Base-by-base conservation (phyloP, 129 eudicot genomes). In the Chrysanthemum seticuspe region DNA sequence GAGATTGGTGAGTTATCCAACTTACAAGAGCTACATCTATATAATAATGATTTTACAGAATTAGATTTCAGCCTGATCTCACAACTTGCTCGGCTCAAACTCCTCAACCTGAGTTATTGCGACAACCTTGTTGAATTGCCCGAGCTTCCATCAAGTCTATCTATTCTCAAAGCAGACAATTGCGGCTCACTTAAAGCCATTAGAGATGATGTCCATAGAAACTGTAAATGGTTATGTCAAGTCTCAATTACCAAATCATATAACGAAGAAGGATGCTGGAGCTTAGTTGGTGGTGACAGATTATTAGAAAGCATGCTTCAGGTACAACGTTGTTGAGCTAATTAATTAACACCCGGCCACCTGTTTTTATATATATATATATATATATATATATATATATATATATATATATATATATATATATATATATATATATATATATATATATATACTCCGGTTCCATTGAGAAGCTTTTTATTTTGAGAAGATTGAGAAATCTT, bases 1-100 rank as follows among this genome's bases (percentile, higher is more conserved):
- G 55, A 50, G 12, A 50, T 50, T 50, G 10, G 60, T 54, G 0
- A 1, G 15, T 54, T 54, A 54, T 54, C 60, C 60, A 54, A 54
- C 60, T 54, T 54, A 54, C 60, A 6, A 54, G 60, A 54, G 60
- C 60, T 54, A n/a, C 7, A 54, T 54, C 60, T 54, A 54, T 11
- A 1, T 14, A 6, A 16, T 11, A 54, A 54, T 54, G 60, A 54
- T 54, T 54, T 54, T 54, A 12, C 23, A 54, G 23, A 0, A 54
- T 13, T 54, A 54, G 7, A 54, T 54, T 54, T 54, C 15, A 54
- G 23, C 60, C 16, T 31, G 36, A 31, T 54, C 60, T 54, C 60
- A 16, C 60, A 31, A 6, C 36, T 31, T 31, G 36, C 36, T 31
- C 36, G 36, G 36, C 36, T 31, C 36, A 31, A 31, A 31, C 36